Conservation (phyloP, 371 early-diverging fungal species). For the Phascolomyces articulosus region DNA sequence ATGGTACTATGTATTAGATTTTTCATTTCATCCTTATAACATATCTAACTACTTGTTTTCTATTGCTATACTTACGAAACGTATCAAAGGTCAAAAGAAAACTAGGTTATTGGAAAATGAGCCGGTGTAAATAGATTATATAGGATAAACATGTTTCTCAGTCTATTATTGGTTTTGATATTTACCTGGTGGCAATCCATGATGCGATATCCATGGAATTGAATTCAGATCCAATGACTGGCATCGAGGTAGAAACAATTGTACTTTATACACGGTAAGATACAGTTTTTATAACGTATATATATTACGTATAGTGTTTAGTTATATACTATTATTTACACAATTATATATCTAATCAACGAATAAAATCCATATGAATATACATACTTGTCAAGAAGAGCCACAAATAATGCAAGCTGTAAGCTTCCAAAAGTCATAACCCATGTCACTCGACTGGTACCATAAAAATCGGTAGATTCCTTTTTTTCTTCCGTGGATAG, state of each 20-base stretch:
- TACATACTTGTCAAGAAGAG: conserved; percentile 68
- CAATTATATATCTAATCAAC: too few species aligned
- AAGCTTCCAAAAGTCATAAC: conserved; percentile 46
- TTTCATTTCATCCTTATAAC: too few species aligned
- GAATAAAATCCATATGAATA: too few species aligned
- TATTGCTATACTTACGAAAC: conserved; percentile 36
- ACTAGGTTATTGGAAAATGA: conserved; percentile 25
- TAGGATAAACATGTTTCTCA: not conserved
- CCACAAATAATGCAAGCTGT: conserved; percentile 72
- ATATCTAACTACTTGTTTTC: not conserved
- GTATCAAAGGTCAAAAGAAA: conserved; percentile 39
- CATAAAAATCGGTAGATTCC: not conserved
- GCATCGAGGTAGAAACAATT: conserved; percentile 77
- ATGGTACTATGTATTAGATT: too few species aligned
- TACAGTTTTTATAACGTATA: too few species aligned
- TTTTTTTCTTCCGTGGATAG: not conserved
- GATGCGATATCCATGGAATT: conserved; percentile 58
- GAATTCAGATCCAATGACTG: conserved; percentile 73
- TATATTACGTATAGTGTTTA: too few species aligned
- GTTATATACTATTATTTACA: too few species aligned
- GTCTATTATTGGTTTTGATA: conserved; percentile 5
- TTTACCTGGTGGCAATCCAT: conserved; percentile 61
- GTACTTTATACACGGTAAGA: conserved; percentile 54
- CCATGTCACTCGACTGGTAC: conserved; percentile 6
- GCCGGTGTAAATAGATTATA: too few species aligned